Evolutionary conservation across 495 filamentous ascomycete species (phyloP).

Genomic region (Trichoderma virens): DNA sequence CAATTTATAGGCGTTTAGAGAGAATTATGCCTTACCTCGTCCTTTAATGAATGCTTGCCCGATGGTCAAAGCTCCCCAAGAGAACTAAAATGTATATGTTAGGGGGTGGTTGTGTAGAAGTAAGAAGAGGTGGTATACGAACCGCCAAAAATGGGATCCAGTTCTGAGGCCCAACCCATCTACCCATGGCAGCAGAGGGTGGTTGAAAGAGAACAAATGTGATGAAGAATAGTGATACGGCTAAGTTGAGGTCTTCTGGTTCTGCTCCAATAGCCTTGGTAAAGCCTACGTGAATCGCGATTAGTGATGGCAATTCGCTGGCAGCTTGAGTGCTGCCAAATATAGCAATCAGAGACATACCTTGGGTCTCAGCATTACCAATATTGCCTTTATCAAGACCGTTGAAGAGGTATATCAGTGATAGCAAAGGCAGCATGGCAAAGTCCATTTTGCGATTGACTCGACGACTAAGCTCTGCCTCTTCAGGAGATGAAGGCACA

Average conservation of each 20-base stretch:
- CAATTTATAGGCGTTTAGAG: neutral
- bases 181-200: constrained; percentile 45
- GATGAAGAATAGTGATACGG: constrained; percentile 48
- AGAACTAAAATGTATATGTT: constrained; percentile 17
- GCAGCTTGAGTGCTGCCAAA: neutral
- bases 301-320: no score
- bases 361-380: constrained; percentile 34
- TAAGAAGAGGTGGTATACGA: constrained; percentile 5
- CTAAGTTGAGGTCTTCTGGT: constrained; percentile 43
- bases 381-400: constrained; percentile 37
- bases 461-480: constrained; percentile 1
- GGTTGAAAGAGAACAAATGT: constrained; percentile 52
- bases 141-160: constrained; percentile 52
- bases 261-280: constrained; percentile 22
- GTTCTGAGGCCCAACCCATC: constrained; percentile 38
- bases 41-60: constrained; percentile 33
- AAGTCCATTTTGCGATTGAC: constrained; percentile 30
- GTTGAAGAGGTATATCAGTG: constrained; percentile 34
- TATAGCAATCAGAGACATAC: constrained; percentile 9
- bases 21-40: constrained; percentile 29
- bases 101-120: neutral
- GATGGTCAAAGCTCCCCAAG: constrained; percentile 47
- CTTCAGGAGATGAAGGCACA: neutral
- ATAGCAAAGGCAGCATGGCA: constrained; percentile 26
- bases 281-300: constrained; percentile 17